A percentile compares a stretch with the other conserved stretches of the same genome.
These are phyloP conservation scores for Moniliella sp. DNA, from an alignment of 1,284 basidiomycete species.

Conservation along the genomic window DNA sequence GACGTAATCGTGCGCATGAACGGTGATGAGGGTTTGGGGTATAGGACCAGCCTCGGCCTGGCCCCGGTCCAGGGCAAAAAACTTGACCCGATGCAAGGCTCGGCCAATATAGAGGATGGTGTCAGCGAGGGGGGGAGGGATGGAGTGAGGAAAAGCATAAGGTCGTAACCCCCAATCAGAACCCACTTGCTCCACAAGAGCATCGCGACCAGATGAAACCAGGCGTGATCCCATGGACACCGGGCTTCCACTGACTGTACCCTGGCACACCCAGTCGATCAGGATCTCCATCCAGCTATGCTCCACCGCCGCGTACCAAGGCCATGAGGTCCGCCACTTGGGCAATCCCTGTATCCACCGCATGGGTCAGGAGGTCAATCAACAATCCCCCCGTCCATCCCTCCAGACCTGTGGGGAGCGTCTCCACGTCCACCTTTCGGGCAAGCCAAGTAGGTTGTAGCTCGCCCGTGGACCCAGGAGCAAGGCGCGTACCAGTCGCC, in stretches of 20 bases:
- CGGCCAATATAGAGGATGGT: slow-evolving; percentile 67
- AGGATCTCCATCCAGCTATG: slow-evolving; percentile 13
- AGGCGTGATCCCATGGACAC: slow-evolving; percentile 3
- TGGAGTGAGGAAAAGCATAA: slow-evolving; percentile 50
- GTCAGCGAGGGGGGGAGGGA: slow-evolving; percentile 49
- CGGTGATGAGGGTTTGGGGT: slow-evolving; percentile 6
- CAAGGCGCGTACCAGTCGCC: slow-evolving; percentile 7
- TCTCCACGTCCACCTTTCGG: no score
- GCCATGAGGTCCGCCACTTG: slow-evolving; percentile 7
- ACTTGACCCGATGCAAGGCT: slow-evolving; percentile 60
- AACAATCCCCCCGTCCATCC: slow-evolving; percentile 14
- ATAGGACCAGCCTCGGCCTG: slow-evolving; percentile 1
- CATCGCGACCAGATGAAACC: slow-evolving; percentile 6
- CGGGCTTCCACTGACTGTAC: slow-evolving; percentile 8
- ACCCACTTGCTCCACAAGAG: slow-evolving; percentile 8
- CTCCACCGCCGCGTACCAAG: slow-evolving; percentile 9
- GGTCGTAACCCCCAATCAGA: slow-evolving; percentile 38
- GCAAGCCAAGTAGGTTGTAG: no score
- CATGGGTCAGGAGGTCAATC: slow-evolving; percentile 9
- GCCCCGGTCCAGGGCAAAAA: no score
- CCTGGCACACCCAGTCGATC: slow-evolving; percentile 11
- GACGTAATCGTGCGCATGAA: slow-evolving; percentile 7
- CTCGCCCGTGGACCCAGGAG: no score
- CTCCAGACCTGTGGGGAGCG: slow-evolving; percentile 1
- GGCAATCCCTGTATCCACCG: slow-evolving; percentile 8